Conservation (phyloP, 2,329 filamentous ascomycete species). For the Chrysoporthe deuterocubensis region DNA sequence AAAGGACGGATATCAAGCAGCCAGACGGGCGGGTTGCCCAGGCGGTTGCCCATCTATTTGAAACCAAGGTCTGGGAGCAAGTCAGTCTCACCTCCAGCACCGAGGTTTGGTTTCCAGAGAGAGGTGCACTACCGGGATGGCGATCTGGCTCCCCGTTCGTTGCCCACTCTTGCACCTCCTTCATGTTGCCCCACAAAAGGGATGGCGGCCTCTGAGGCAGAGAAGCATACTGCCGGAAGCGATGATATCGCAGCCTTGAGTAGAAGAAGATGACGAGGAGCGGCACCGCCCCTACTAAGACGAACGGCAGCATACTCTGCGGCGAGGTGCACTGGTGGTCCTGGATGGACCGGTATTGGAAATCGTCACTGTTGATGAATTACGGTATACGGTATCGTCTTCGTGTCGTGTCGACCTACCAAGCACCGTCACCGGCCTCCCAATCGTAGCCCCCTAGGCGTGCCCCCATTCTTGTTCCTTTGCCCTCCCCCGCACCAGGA, state of each 20-base stretch:
- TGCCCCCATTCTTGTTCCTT: background rate
- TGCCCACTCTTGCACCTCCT: conserved; percentile 4
- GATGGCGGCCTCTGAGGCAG: conserved; percentile 13
- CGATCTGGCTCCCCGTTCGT: background rate
- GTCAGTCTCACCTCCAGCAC: background rate
- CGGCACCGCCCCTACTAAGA: background rate
- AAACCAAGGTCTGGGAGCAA: conserved; percentile 32
- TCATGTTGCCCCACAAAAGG: conserved; percentile 17
- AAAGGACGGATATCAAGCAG: conserved; percentile 42
- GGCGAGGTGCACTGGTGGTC: background rate
- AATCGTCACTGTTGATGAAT: background rate
- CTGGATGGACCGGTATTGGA: background rate
- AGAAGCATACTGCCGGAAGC: conserved; percentile 4
- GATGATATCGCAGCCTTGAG: conserved; percentile 1
- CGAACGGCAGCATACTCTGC: background rate
- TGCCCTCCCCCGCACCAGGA: background rate
- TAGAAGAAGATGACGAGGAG: conserved; percentile 3
- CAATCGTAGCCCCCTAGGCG: background rate
- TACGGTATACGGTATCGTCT: too few relatives aligned
- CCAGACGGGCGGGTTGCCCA: conserved; percentile 41
- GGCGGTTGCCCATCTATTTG: conserved; percentile 34
- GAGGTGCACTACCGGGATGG: background rate
- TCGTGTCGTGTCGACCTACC: background rate
- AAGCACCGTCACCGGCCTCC: background rate
- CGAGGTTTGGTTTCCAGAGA: background rate